Evolutionary conservation across 352 stramenopile species (phyloP).

Genomic region (Phytophthora kernoviae): DNA sequence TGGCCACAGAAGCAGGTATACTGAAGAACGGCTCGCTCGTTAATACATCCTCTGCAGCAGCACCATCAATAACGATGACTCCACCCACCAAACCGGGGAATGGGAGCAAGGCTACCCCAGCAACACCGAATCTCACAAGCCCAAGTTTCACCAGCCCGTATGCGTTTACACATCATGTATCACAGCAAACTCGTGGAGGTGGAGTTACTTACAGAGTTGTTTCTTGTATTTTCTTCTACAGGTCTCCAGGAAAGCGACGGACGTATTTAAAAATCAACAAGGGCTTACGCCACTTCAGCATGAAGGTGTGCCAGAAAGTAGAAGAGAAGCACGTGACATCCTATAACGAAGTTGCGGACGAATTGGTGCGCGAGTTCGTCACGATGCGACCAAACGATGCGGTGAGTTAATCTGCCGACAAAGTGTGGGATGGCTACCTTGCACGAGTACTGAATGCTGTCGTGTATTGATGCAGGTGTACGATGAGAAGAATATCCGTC

Average conservation of each 20-base stretch:
- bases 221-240: constrained; percentile 16
- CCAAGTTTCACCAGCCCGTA: constrained; percentile 70
- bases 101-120: constrained; percentile 20
- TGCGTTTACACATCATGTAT: constrained; percentile 19
- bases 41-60: constrained; percentile 43
- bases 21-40: constrained; percentile 78
- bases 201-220: constrained; percentile 5
- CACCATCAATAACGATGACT: constrained; percentile 9
- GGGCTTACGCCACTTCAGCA: constrained; percentile 94
- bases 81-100: constrained; percentile 13
- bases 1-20: constrained; percentile 76
- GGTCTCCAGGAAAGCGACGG: constrained; percentile 71
- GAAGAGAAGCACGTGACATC: constrained; percentile 95
- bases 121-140: constrained; percentile 28
- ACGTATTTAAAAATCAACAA: constrained; percentile 91
- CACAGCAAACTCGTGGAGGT: neutral
- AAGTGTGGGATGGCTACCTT: neutral
- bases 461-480: constrained; percentile 63
- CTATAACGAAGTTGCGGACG: constrained; percentile 96
- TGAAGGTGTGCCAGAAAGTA: constrained; percentile 97
- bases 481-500: constrained; percentile 96
- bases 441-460: neutral
- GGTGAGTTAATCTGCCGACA: constrained; percentile 22
- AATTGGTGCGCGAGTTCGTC: constrained; percentile 91
- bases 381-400: constrained; percentile 84